These are phyloP conservation scores for Raddia guianensis DNA, from an alignment of 176 grass and related monocot species.

Conservation along the genomic window DNA sequence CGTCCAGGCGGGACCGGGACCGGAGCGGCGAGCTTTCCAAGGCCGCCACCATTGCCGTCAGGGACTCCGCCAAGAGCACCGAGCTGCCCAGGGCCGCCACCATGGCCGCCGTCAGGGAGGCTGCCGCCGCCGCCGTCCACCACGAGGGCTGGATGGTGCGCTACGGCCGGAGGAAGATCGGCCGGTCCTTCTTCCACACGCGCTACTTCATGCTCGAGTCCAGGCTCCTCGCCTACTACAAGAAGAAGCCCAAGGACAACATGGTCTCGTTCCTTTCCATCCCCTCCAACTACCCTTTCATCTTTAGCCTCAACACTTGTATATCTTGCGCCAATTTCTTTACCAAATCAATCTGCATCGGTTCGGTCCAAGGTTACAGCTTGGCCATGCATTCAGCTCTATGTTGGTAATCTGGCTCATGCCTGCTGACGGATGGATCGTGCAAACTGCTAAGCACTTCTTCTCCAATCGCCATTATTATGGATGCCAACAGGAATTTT, in stretches of 20 bases:
- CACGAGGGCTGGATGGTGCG: constrained; percentile 89
- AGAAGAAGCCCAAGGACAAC: constrained; percentile 89
- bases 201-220: constrained; percentile 73
- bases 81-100: neutral
- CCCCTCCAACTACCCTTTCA: neutral
- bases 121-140: constrained; percentile 42
- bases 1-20: constrained; percentile 34
- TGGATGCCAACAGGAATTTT: neutral
- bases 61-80: neutral
- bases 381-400: neutral
- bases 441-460: neutral
- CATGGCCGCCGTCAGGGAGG: constrained; percentile 7
- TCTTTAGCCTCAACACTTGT: neutral
- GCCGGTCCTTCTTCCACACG: constrained; percentile 72
- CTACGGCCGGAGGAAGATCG: constrained; percentile 86
- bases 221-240: constrained; percentile 83
- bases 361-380: neutral
- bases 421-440: neutral
- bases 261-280: constrained; percentile 41
- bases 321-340: neutral
- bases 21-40: constrained; percentile 26
- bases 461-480: neutral
- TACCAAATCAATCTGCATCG: neutral
- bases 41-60: neutral
- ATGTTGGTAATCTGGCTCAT: neutral